These are phyloP conservation scores for Phialocephala subalpina DNA, from an alignment of 2,329 filamentous ascomycete genomes.

Conservation along the genomic window DNA sequence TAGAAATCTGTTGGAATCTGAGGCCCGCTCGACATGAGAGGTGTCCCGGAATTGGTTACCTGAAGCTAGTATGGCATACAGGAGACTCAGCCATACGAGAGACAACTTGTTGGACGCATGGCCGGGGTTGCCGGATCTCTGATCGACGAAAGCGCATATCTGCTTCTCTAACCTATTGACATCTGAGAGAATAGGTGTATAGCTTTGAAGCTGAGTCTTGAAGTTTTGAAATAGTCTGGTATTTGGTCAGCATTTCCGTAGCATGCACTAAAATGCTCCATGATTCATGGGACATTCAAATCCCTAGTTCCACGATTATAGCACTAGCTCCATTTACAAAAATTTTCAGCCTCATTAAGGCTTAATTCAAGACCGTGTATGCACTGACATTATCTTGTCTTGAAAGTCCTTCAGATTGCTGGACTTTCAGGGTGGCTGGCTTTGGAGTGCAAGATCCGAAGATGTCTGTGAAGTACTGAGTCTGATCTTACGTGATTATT, in stretches of 20 bases:
- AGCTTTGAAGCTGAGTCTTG: background rate
- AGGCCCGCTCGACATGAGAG: background rate
- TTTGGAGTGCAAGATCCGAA: too few species aligned
- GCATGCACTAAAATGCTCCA: too few species aligned
- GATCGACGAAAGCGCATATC: background rate
- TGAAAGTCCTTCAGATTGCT: too few species aligned
- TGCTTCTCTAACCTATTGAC: background rate
- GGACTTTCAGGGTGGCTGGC: too few species aligned
- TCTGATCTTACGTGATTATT: background rate
- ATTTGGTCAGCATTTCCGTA: too few species aligned
- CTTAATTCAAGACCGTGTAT: too few species aligned
- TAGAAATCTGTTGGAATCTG: conserved; percentile 44
- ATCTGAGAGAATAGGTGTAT: background rate
- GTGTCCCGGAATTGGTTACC: background rate
- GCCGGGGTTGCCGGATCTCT: background rate
- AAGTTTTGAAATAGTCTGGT: background rate
- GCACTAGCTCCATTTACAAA: too few species aligned
- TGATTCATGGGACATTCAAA: too few species aligned
- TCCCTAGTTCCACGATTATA: too few species aligned
- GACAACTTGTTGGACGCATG: background rate
- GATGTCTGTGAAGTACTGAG: too few species aligned
- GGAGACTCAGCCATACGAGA: background rate
- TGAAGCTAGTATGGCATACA: background rate
- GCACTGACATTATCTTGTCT: too few species aligned
- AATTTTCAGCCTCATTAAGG: too few species aligned